A percentile compares a stretch with the other conserved stretches of the same genome.
Evolutionary conservation across 2,329 filamentous ascomycete genomes (phyloP).

Genomic region (Tolypocladium paradoxum): DNA sequence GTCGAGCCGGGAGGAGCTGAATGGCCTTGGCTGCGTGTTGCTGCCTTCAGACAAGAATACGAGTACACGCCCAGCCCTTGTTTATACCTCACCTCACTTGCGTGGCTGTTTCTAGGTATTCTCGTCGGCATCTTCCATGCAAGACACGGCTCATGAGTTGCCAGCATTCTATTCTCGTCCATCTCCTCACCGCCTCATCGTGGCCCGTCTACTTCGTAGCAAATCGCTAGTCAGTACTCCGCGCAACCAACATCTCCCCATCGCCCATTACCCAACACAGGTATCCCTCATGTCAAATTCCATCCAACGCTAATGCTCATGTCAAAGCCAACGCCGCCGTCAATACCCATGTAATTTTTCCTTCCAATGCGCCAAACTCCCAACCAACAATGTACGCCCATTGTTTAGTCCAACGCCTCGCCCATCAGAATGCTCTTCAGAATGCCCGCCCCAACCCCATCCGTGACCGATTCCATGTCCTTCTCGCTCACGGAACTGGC

Average conservation of each 20-base stretch:
- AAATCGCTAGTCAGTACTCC: too few relatives aligned
- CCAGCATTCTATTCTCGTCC: not conserved
- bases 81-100: not conserved
- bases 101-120: not conserved
- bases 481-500: slow-evolving; percentile 71
- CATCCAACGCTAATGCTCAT: not conserved
- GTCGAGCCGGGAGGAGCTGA: not conserved
- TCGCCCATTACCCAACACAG: not conserved
- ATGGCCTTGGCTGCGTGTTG: not conserved
- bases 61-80: too few relatives aligned
- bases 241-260: not conserved
- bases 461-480: slow-evolving; percentile 63
- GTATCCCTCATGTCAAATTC: not conserved
- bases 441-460: slow-evolving; percentile 50
- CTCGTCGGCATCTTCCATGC: not conserved
- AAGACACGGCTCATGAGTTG: not conserved
- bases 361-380: slow-evolving; percentile 1
- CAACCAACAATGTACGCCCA: not conserved
- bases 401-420: slow-evolving; percentile 41
- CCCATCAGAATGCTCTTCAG: slow-evolving; percentile 51
- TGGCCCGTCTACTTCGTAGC: not conserved
- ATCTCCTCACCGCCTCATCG: not conserved
- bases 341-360: not conserved
- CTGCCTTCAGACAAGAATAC: too few relatives aligned
- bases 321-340: not conserved